Percentiles rank a stretch among this genome's conserved stretches.
phyloP scores from a whole-genome alignment of 192 early-diverging fungal genomes.

The Cladochytrium replicatum region DNA sequence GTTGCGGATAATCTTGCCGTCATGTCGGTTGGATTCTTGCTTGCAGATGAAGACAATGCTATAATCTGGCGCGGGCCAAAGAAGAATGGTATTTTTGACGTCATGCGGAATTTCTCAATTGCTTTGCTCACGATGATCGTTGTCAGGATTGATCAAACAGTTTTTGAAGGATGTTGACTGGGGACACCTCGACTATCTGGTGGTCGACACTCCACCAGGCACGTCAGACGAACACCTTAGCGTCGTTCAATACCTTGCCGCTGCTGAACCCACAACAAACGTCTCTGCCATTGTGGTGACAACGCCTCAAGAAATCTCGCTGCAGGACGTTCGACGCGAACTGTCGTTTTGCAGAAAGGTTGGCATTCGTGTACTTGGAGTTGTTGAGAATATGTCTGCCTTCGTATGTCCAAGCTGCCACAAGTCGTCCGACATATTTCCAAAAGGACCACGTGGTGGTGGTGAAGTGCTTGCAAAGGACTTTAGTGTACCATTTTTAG shows the following conservation, averaged over 20 bases:
- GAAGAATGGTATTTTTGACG: constrained; percentile 65
- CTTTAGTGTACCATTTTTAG: constrained; percentile 76
- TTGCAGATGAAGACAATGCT: constrained; percentile 78
- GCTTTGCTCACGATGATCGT: not conserved
- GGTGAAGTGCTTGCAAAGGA: constrained; percentile 83
- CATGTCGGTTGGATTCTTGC: constrained; percentile 96
- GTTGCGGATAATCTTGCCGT: constrained; percentile 49
- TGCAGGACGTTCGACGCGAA: constrained; percentile 51
- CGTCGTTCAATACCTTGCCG: constrained; percentile 81
- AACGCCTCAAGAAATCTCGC: constrained; percentile 74
- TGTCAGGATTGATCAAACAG: constrained; percentile 91
- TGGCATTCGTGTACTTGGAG: constrained; percentile 32
- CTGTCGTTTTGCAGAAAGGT: constrained; percentile 49
- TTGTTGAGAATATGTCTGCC: constrained; percentile 47
- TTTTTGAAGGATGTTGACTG: constrained; percentile 94
- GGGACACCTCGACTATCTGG: constrained; percentile 88
- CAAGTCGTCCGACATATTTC: constrained; percentile 85
- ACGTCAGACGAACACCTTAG: constrained; percentile 97
- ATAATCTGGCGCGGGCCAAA: constrained; percentile 99
- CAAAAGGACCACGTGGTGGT: constrained; percentile 62
- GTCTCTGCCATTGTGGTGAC: constrained; percentile 93
- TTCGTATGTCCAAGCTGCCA: constrained; percentile 40
- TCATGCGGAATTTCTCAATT: constrained; percentile 3
- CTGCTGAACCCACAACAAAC: constrained; percentile 46
- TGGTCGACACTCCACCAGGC: constrained; percentile 93